Evolutionary conservation across 768 basidiomycete genomes (phyloP).

Genomic region (Flagelloscypha sp.): DNA sequence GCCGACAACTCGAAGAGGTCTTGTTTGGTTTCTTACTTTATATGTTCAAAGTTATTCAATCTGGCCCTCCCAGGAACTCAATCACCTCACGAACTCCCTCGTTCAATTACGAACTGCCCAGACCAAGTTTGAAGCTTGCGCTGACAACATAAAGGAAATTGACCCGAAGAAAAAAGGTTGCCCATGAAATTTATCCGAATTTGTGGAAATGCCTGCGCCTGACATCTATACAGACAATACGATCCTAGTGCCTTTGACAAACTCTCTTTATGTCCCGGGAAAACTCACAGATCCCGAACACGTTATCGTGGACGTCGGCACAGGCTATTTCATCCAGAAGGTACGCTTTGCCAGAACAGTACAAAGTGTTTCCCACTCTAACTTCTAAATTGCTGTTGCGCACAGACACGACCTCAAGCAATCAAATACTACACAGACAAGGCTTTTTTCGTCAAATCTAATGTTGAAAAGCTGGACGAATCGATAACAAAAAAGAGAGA

Average conservation of each 20-base stretch:
- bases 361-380: slow-evolving; percentile 1
- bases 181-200: neutral
- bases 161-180: slow-evolving; percentile 59
- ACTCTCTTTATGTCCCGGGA: slow-evolving; percentile 92
- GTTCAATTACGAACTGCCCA: slow-evolving; percentile 90
- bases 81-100: slow-evolving; percentile 86
- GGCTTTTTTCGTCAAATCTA: slow-evolving; percentile 71
- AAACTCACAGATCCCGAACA: slow-evolving; percentile 75
- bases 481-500: slow-evolving; percentile 90
- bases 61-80: slow-evolving; percentile 61
- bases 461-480: slow-evolving; percentile 80
- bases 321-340: slow-evolving; percentile 95
- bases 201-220: neutral
- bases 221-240: slow-evolving; percentile 64
- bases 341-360: slow-evolving; percentile 30
- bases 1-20: slow-evolving; percentile 89
- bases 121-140: slow-evolving; percentile 82
- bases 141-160: slow-evolving; percentile 71
- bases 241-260: slow-evolving; percentile 86
- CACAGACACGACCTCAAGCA: slow-evolving; percentile 77
- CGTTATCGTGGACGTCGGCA: slow-evolving; percentile 93
- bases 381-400: neutral
- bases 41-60: slow-evolving; percentile 4
- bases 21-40: neutral
- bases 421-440: slow-evolving; percentile 74